phyloP scores from a whole-genome alignment of 1,139 yeast genomes.

The Candida glucosophila region DNA sequence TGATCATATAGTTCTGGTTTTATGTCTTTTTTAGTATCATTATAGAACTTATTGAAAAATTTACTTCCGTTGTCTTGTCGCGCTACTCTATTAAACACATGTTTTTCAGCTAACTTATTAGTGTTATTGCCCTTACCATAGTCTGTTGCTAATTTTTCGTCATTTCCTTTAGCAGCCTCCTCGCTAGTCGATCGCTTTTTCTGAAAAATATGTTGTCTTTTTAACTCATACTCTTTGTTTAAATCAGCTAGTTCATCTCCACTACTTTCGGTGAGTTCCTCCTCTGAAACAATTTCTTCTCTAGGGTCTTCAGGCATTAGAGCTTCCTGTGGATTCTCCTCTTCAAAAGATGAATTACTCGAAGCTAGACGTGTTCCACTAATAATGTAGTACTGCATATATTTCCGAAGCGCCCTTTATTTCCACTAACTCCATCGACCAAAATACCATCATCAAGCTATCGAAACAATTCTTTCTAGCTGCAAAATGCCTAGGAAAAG shows the following conservation, averaged over 20 bases:
- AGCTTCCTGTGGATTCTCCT: not conserved
- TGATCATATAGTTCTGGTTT: slow-evolving; percentile 27
- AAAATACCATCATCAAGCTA: too few relatives aligned
- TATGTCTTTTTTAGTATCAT: slow-evolving; percentile 35
- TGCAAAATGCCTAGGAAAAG: slow-evolving; percentile 28
- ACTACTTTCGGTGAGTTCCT: slow-evolving; percentile 19
- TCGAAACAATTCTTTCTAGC: not conserved
- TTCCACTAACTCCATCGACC: too few relatives aligned
- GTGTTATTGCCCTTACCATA: not conserved
- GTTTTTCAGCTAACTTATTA: not conserved
- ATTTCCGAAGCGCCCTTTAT: too few relatives aligned
- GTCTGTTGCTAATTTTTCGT: slow-evolving; percentile 11
- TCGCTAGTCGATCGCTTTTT: slow-evolving; percentile 7
- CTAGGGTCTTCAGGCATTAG: slow-evolving; percentile 7
- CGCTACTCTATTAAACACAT: not conserved
- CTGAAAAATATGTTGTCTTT: slow-evolving; percentile 10
- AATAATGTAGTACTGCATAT: too few relatives aligned
- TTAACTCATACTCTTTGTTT: slow-evolving; percentile 20
- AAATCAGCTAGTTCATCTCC: slow-evolving; percentile 20
- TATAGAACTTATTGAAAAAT: slow-evolving; percentile 15
- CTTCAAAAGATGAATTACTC: too few relatives aligned
- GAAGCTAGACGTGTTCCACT: slow-evolving; percentile 1
- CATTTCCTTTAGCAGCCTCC: slow-evolving; percentile 10
- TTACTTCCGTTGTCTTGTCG: slow-evolving; percentile 4
- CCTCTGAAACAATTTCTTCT: slow-evolving; percentile 12